Evolutionary conservation across 1,139 yeast genomes (phyloP), one percentile per base, ranked within the genome.

Genomic region (Sugiyamaella xylanicola): DNA sequence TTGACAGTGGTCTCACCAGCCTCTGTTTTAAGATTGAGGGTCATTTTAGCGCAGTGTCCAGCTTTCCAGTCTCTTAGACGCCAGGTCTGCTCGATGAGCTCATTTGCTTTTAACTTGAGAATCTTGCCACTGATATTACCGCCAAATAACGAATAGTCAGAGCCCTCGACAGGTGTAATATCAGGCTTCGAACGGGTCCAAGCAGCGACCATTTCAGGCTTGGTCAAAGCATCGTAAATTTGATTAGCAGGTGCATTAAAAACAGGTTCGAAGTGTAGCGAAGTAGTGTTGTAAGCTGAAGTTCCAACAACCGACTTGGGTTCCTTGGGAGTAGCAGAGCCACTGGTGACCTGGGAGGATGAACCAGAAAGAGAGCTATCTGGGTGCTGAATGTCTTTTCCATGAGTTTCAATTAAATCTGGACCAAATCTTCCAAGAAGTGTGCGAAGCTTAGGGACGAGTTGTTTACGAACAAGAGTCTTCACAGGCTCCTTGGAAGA

Each of bases 231-330:
- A 49, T 80, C 74, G 72, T 85, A 93, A 44, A 95, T 73, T 68
- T 90, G 95, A 58, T 86, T 87, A 0, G 97, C 96, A 3, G 95
- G 81, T 13, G 97, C 91, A 70, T 86, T 86, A 79, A 93, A 93
- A 1, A 81, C 77, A 3, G 96, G 86, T 62, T 87, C 91, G 54
- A 92, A 77, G 65, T 86, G 86, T 56, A 93, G 75, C 0, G 90
- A 81, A 0, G 96, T 82, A 3, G 96, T 88, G 73, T 91, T 91
- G 72, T 87, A 86, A 11, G 72, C 67, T 9, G 64, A 56, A 27
- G 68, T 67, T 35, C 71, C 70, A 47, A 88, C 86, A 48, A 78
- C 77, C 36, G 51, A 20, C 27, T 41, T 51, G 7, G 54, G 16
- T 13, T 37, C 42, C 27, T 19, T 46, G 4, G 70, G 59, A 19